Base-by-base conservation (phyloP, 176 grass and related monocot species). In the Eleusine coracana region DNA sequence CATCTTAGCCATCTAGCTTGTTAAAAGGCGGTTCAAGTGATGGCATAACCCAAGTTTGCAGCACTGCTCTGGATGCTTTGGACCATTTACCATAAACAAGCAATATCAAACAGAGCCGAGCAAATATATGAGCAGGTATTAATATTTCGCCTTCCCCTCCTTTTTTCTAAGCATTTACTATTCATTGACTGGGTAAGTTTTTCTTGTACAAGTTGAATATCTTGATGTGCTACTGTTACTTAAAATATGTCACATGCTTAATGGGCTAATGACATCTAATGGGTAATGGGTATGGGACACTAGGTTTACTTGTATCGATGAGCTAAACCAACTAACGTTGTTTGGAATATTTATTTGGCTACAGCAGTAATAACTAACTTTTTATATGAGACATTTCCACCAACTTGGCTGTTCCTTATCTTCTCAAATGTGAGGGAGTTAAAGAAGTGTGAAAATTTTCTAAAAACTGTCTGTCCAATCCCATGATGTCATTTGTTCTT, bases 111-210 rank as follows among this genome's bases (percentile, higher is more conserved):
- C 16, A 89, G 94, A 85, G 86, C 88, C 49, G 94, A 96, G 68
- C 44, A 89, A 78, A 86, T 98, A 84, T 98, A 98, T 52, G 79
- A 83, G 46, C 86, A 93, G 86, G 95, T 95, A 73, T 66, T 51
- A 75, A 42, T 34, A 58, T 81, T 82, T 49, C 66, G 13, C 51
- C 25, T 7, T 25, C 59, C 56, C 15, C 44, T 11, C 20, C 17
- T 54, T 72, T 55, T 28, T 72, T 38, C 3, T 28, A 13, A 49
- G n/a, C 29, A 14, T 45, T 62, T 77, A 34, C 31, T 34, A 25
- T 87, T 68, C 4, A 40, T 5, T 68, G 29, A 42, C 5, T 42
- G 14, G n/a, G 23, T 68, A 72, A 70, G 79, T 85, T 23, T 62
- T 84, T 16, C 40, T 39, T 36, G 14, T 74, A 10, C 77, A 18